Percentiles rank a stretch among this genome's conserved stretches.
These are phyloP conservation scores for Datisca glomerata DNA, from an alignment of 306 rosid genomes.

Conservation along the genomic window DNA sequence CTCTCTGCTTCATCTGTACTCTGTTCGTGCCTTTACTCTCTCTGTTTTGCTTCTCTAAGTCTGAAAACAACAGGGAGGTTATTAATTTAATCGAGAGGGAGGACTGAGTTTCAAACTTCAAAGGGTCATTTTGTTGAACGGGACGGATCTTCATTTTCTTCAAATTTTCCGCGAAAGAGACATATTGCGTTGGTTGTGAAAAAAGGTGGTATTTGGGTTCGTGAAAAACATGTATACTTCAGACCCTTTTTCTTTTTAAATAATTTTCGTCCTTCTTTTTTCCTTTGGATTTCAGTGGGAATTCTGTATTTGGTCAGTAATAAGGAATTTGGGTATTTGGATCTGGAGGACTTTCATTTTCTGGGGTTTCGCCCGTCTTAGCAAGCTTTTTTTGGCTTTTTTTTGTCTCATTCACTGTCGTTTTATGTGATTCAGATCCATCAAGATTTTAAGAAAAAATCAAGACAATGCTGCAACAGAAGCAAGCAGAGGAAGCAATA, in stretches of 20 bases:
- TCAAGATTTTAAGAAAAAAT: constrained; percentile 10
- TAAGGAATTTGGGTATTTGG: constrained; percentile 13
- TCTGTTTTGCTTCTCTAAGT: background rate
- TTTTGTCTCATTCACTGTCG: constrained; percentile 32
- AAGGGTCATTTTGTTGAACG: background rate
- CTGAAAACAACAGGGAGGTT: too few species aligned
- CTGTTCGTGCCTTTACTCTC: background rate
- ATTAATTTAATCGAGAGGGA: background rate
- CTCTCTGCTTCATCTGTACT: background rate
- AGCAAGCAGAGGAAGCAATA: constrained; percentile 87
- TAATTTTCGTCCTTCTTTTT: background rate
- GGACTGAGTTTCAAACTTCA: background rate
- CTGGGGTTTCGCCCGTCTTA: constrained; percentile 29
- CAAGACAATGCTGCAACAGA: constrained; percentile 70
- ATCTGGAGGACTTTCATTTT: constrained; percentile 49
- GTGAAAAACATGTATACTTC: constrained; percentile 2
- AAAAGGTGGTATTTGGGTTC: too few species aligned
- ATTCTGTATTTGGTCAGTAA: too few species aligned
- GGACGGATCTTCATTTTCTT: constrained; percentile 6
- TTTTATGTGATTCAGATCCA: constrained; percentile 41
- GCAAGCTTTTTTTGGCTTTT: background rate
- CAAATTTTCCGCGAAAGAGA: constrained; percentile 10
- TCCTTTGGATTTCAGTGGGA: background rate
- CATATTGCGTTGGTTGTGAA: too few species aligned
- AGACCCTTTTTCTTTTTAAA: background rate